These are phyloP conservation scores for Plantago elongata DNA, from an alignment of 257 asterid genomes.

Conservation along the genomic window DNA sequence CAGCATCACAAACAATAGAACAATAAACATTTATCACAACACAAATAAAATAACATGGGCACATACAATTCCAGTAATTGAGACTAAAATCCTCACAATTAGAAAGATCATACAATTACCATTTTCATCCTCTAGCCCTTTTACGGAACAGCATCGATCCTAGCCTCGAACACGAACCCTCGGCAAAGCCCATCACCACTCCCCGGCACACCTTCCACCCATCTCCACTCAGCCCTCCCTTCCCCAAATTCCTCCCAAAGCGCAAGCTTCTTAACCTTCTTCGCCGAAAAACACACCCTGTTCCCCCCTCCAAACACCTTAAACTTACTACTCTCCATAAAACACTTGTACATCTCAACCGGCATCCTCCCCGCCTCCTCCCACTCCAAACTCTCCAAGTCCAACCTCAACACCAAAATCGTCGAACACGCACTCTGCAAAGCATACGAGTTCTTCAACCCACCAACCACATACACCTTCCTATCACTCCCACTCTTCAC, in stretches of 20 bases:
- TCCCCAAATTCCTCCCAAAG: conserved; percentile 72
- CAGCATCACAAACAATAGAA: background rate
- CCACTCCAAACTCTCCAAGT: conserved; percentile 84
- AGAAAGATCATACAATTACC: too few relatives aligned
- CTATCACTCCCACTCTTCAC: conserved; percentile 51
- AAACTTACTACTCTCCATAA: conserved; percentile 82
- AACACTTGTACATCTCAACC: conserved; percentile 64
- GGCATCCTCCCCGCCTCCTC: conserved; percentile 97
- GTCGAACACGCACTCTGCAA: conserved; percentile 79
- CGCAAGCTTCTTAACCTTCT: conserved; percentile 77
- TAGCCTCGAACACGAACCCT: conserved; percentile 78
- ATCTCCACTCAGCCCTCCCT: conserved; percentile 68
- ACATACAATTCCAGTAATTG: background rate
- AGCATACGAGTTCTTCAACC: conserved; percentile 69
- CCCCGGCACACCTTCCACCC: conserved; percentile 81
- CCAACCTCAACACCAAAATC: conserved; percentile 77
- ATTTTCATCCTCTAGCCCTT: too few relatives aligned
- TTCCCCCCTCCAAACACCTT: conserved; percentile 95
- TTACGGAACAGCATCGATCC: conserved; percentile 53
- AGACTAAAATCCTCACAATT: too few relatives aligned
- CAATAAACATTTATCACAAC: background rate
- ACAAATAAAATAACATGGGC: background rate
- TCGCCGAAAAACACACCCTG: conserved; percentile 83
- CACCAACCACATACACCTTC: conserved; percentile 79
- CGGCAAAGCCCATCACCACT: conserved; percentile 83